phyloP scores from a whole-genome alignment of 805 yeast genomes.

The Candida namnaoensis region DNA sequence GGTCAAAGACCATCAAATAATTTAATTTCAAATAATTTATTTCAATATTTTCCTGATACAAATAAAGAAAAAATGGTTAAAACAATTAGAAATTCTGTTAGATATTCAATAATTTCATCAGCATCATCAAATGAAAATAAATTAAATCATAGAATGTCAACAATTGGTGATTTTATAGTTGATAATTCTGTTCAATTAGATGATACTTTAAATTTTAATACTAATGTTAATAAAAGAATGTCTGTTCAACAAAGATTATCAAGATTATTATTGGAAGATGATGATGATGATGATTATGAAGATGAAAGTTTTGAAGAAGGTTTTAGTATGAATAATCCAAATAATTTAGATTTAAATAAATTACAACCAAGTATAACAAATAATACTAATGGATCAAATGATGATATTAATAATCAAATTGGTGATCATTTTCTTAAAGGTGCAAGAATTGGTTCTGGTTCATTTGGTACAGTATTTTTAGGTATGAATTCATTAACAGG shows the following conservation, averaged over 20 bases:
- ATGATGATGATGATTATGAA: slow-evolving; percentile 28
- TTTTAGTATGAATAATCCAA: slow-evolving; percentile 23
- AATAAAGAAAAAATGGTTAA: slow-evolving; percentile 62
- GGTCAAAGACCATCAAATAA: slow-evolving; percentile 94
- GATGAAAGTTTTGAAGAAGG: too few species aligned
- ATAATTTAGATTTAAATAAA: slow-evolving; percentile 11
- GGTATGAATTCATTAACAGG: slow-evolving; percentile 92
- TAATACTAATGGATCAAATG: slow-evolving; percentile 4
- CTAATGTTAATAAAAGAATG: background rate
- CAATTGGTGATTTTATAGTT: slow-evolving; percentile 57
- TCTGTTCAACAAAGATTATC: background rate
- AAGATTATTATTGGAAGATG: slow-evolving; percentile 5
- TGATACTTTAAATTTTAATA: slow-evolving; percentile 3
- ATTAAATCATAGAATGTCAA: slow-evolving; percentile 25
- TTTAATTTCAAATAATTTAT: slow-evolving; percentile 78
- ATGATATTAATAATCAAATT: slow-evolving; percentile 32
- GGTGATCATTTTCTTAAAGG: slow-evolving; percentile 64
- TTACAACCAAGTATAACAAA: too few species aligned
- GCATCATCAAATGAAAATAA: slow-evolving; percentile 7
- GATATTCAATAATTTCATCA: slow-evolving; percentile 63
- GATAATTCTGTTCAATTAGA: slow-evolving; percentile 43
- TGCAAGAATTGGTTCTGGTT: slow-evolving; percentile 87
- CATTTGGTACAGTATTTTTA: slow-evolving; percentile 87
- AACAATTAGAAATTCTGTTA: slow-evolving; percentile 76
- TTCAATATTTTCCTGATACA: slow-evolving; percentile 88